phyloP scores from a whole-genome alignment of 1,139 yeast genomes.

The Geotrichum fermentans region DNA sequence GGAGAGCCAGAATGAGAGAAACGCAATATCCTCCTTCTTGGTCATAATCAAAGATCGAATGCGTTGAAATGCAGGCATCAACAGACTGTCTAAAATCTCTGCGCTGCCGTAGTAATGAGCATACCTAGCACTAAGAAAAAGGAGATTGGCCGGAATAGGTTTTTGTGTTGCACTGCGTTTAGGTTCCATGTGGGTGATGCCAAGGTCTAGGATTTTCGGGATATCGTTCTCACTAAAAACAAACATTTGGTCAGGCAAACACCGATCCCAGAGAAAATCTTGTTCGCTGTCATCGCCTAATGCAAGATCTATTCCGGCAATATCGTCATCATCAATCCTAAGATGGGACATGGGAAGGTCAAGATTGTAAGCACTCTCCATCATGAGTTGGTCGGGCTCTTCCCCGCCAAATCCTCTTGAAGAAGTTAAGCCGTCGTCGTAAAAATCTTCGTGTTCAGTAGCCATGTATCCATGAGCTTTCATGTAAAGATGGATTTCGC shows the following conservation, averaged over 20 bases:
- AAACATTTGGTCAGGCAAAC: slow-evolving; percentile 41
- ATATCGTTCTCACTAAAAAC: slow-evolving; percentile 39
- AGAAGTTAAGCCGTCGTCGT: slow-evolving; percentile 29
- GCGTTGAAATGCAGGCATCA: slow-evolving; percentile 37
- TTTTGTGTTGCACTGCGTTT: slow-evolving; percentile 38
- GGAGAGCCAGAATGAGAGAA: slow-evolving; percentile 42
- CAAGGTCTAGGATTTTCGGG: slow-evolving; percentile 39
- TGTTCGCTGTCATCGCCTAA: slow-evolving; percentile 24
- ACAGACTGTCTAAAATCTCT: slow-evolving; percentile 35
- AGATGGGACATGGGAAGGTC: slow-evolving; percentile 35
- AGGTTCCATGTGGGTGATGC: slow-evolving; percentile 39
- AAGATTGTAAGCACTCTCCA: slow-evolving; percentile 34
- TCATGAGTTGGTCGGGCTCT: slow-evolving; percentile 30
- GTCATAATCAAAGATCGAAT: slow-evolving; percentile 35
- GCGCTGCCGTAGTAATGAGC: slow-evolving; percentile 39
- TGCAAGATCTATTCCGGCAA: slow-evolving; percentile 17
- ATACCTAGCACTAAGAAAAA: slow-evolving; percentile 41
- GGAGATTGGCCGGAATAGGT: slow-evolving; percentile 43
- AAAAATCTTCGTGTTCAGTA: slow-evolving; percentile 31
- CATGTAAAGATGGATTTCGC: slow-evolving; percentile 34
- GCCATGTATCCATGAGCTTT: slow-evolving; percentile 29
- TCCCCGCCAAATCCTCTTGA: slow-evolving; percentile 21
- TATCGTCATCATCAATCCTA: slow-evolving; percentile 23
- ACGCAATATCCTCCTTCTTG: slow-evolving; percentile 40
- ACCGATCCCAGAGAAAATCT: slow-evolving; percentile 39